Evolutionary conservation across 73 alveolate genomes (phyloP), one percentile per base, ranked within the genome.

Genomic region (Tetrahymena elliotti): DNA sequence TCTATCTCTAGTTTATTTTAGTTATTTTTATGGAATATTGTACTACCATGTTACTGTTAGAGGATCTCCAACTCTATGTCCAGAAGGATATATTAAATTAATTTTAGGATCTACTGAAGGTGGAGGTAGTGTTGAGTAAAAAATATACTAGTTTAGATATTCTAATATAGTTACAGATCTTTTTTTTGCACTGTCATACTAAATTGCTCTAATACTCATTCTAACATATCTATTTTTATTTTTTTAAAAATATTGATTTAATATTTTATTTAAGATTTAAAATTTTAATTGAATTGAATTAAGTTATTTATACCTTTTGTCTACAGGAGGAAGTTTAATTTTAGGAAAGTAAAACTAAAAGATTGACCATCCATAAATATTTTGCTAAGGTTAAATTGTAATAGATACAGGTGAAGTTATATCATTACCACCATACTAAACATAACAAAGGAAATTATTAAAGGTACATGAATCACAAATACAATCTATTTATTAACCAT

Each of bases 401-500:
- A 94, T 94, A 33, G 92, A 82, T 18, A 94, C 94, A 3, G 96
- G 96, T 9, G 96, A 93, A 39, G 88, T 93, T 36, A 82, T 38
- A 31, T 94, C 94, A 22, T 47, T 83, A 83, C 94, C 82, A 39
- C 96, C 96, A 40, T 83, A 84, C 24, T 94, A 94, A 18, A 83
- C 88, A 94, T 83, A 94, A 16, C 96, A 94, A 22, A 68, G 22
- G 88, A 68, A 68, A 27, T 6, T 94, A 52, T 8, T 8, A 47
- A 35, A 41, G 10, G 93, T 84, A 83, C 96, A 94, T 16, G 96
- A 52, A 27, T 68, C 52, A 38, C 96, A 94, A 27, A 83, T 83
- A 83, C 96, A 94, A 94, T 94, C 96, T 20, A 94, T 94, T 84
- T 94, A 82, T 37, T 94, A 35, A 0, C 92, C 94, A 38, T 94